A percentile compares a stretch with the other conserved stretches of the same genome.
These are phyloP conservation scores for Schwanniomyces vanrijiae DNA, from an alignment of 805 yeast species.

Conservation along the genomic window DNA sequence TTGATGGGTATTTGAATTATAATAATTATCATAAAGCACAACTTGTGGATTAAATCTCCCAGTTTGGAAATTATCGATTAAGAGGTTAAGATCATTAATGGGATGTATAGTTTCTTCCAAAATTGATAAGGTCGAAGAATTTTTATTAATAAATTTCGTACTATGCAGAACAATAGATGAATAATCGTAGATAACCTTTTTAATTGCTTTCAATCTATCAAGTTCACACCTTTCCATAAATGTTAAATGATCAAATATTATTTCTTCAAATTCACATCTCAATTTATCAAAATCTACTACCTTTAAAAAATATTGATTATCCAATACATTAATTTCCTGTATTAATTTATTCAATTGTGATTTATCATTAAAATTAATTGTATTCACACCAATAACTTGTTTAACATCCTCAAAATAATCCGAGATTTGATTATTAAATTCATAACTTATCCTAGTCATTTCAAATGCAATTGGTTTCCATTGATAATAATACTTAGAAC, in stretches of 20 bases:
- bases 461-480: conserved; percentile 75
- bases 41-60: conserved; percentile 77
- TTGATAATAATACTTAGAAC: conserved; percentile 72
- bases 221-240: conserved; percentile 83
- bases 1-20: conserved; percentile 63
- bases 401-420: conserved; percentile 44
- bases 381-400: conserved; percentile 44
- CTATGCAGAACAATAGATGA: conserved; percentile 64
- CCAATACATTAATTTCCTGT: conserved; percentile 59
- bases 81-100: conserved; percentile 59
- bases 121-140: conserved; percentile 60
- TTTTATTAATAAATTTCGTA: conserved; percentile 54
- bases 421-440: conserved; percentile 4
- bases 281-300: conserved; percentile 61
- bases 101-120: conserved; percentile 76
- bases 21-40: conserved; percentile 75
- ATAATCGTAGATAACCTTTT: conserved; percentile 73
- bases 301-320: conserved; percentile 47
- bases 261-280: conserved; percentile 74
- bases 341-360: conserved; percentile 50
- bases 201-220: conserved; percentile 73
- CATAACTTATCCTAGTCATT: conserved; percentile 27
- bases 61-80: conserved; percentile 67
- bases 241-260: conserved; percentile 65
- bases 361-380: conserved; percentile 49